Conservation (phyloP, 176 grass and related monocot species). For the Calamus simplicifolius region DNA sequence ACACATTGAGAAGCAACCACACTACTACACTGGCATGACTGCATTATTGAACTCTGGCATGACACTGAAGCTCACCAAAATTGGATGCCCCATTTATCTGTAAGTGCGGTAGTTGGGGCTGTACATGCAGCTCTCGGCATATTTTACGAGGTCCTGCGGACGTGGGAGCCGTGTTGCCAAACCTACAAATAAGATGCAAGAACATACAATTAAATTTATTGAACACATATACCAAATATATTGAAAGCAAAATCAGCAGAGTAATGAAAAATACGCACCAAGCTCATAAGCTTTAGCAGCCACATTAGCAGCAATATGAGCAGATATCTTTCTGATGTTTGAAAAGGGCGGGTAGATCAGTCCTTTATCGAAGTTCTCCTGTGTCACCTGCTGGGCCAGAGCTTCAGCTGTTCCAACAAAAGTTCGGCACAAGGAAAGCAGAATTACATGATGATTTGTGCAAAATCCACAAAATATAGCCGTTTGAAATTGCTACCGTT, state of each 20-base stretch:
- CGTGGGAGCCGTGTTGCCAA: conserved; percentile 69
- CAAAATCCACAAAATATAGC: no score
- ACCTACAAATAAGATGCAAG: conserved; percentile 32
- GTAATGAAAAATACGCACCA: conserved; percentile 24
- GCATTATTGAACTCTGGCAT: no score
- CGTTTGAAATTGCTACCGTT: no score
- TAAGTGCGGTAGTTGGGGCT: conserved; percentile 70
- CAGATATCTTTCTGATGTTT: conserved; percentile 84
- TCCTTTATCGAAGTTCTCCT: conserved; percentile 67
- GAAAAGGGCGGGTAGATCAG: conserved; percentile 80
- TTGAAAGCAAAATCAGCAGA: background rate
- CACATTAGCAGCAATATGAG: conserved; percentile 50
- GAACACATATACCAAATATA: background rate
- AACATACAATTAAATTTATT: background rate
- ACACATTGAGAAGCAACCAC: no score
- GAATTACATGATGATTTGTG: no score
- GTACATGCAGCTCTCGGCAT: conserved; percentile 89
- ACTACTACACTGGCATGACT: no score
- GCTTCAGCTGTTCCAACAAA: conserved; percentile 46
- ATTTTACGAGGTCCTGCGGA: conserved; percentile 54
- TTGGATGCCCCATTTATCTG: conserved; percentile 19
- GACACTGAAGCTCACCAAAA: no score
- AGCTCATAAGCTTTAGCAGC: conserved; percentile 82
- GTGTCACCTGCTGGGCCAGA: conserved; percentile 58
- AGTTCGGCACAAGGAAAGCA: background rate